A percentile compares a stretch with the other conserved stretches of the same genome.
These are phyloP conservation scores for Lactuca saligna DNA, from an alignment of 129 eudicot genomes.

Conservation along the genomic window DNA sequence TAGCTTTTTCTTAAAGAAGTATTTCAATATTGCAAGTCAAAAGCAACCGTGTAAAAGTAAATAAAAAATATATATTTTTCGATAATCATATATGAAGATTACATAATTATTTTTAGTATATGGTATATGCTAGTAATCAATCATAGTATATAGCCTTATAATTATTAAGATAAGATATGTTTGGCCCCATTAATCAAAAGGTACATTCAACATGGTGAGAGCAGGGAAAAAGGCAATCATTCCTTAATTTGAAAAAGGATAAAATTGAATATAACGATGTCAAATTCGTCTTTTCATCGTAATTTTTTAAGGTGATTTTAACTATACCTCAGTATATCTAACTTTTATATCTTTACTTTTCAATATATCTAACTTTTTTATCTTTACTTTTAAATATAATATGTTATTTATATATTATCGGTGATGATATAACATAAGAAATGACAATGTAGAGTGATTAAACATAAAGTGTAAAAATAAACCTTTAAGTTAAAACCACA, in stretches of 20 bases:
- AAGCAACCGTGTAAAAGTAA: not conserved
- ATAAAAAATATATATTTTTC: not conserved
- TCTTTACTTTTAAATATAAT: no score
- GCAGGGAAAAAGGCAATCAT: not conserved
- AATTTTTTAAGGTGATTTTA: not conserved
- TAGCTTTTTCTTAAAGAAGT: conserved; percentile 15
- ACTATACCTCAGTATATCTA: no score
- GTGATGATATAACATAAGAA: no score
- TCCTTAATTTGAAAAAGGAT: conserved; percentile 14
- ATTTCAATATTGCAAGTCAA: conserved; percentile 3
- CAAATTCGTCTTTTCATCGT: conserved; percentile 17
- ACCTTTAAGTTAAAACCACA: no score
- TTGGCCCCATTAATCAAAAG: conserved; percentile 13
- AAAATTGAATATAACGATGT: conserved; percentile 2
- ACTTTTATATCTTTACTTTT: no score
- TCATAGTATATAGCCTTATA: conserved; percentile 21
- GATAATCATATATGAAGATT: not conserved
- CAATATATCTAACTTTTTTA: no score
- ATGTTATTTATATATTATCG: no score
- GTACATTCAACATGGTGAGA: conserved; percentile 11
- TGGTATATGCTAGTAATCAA: conserved; percentile 15
- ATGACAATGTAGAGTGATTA: no score
- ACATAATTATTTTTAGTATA: not conserved
- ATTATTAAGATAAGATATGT: conserved; percentile 14
- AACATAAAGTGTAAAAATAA: not conserved